Base-by-base conservation (phyloP, 805 yeast species). In the Tetrapisispora iriomotensis region DNA sequence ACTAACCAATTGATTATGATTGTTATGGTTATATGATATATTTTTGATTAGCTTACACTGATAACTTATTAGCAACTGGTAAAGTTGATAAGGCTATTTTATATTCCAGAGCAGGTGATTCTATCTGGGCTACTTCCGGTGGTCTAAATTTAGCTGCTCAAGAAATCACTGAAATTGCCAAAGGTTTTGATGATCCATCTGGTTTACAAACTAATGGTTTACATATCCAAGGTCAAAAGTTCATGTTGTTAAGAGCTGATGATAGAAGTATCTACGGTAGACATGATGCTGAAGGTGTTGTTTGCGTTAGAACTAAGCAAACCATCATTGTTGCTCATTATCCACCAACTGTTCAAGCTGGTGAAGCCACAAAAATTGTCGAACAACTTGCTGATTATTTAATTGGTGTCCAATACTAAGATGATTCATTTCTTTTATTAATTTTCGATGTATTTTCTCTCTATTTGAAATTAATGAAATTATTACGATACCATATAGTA, bases 361-460 rank as follows among this genome's bases (percentile, higher is more conserved):
- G 95, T 51, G 95, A 85, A 60, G 97, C 97, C 38, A 83, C 96
- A 43, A 77, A 82, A 55, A 83, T 88, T 47, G 95, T 90, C 41
- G 98, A 92, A 64, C 90, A 86, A 58, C 73, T 92, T 68, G 97
- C 95, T 34, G 97, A 92, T 61, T 88, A 92, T 59, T 74, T 92
- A 66, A 86, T 90, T 60, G 70, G 86, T 54, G 90, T 82, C 39
- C 83, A 86, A 43, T 88, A 84, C 64, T 90, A 71, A 14, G 22
- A 12, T 24, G 10, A 14, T 14, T 20, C 2, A 9, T n/a, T n/a
- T n/a, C n/a, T n/a, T n/a, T n/a, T n/a, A n/a, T n/a, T n/a, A n/a
- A n/a, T n/a, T n/a, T n/a, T n/a, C n/a, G n/a, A n/a, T n/a, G n/a
- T n/a, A n/a, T n/a, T n/a, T n/a, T n/a, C n/a, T n/a, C n/a, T n/a